Conservation (phyloP, 805 yeast species). For the Yarrowia osloensis region DNA sequence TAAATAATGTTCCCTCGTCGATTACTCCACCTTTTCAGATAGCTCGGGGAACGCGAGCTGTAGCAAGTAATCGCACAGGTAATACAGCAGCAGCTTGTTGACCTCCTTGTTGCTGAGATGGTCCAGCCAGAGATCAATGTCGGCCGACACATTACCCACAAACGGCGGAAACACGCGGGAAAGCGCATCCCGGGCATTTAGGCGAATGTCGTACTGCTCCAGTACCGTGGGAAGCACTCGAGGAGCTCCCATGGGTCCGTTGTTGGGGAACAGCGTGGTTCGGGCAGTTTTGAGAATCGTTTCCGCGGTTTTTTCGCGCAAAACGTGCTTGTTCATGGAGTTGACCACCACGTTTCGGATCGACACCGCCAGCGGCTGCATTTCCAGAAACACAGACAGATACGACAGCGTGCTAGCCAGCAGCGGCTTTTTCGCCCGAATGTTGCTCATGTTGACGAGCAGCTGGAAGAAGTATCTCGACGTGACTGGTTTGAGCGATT, state of each 20-base stretch:
- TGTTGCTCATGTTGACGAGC: slow-evolving; percentile 14
- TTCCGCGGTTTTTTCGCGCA: slow-evolving; percentile 34
- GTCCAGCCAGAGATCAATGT: slow-evolving; percentile 37
- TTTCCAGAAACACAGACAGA: slow-evolving; percentile 29
- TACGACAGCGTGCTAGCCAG: neutral
- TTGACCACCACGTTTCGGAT: slow-evolving; percentile 32
- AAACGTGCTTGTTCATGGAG: slow-evolving; percentile 31
- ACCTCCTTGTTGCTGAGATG: slow-evolving; percentile 38
- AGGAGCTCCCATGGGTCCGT: slow-evolving; percentile 54
- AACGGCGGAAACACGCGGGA: slow-evolving; percentile 36
- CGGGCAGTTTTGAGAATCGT: slow-evolving; percentile 42
- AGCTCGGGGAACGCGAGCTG: slow-evolving; percentile 39
- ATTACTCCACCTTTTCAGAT: slow-evolving; percentile 27
- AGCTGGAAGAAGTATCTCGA: slow-evolving; percentile 1
- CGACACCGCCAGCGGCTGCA: slow-evolving; percentile 33
- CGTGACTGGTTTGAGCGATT: neutral
- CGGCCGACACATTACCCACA: slow-evolving; percentile 23
- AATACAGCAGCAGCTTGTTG: slow-evolving; percentile 40
- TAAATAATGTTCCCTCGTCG: neutral
- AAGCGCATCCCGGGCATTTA: slow-evolving; percentile 31
- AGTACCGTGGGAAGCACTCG: slow-evolving; percentile 47
- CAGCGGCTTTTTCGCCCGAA: neutral
- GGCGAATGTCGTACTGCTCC: slow-evolving; percentile 43
- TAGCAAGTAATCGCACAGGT: slow-evolving; percentile 39
- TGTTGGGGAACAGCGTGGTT: slow-evolving; percentile 50